Evolutionary conservation across 352 stramenopile species (phyloP).

Genomic region (Bremia lactucae): DNA sequence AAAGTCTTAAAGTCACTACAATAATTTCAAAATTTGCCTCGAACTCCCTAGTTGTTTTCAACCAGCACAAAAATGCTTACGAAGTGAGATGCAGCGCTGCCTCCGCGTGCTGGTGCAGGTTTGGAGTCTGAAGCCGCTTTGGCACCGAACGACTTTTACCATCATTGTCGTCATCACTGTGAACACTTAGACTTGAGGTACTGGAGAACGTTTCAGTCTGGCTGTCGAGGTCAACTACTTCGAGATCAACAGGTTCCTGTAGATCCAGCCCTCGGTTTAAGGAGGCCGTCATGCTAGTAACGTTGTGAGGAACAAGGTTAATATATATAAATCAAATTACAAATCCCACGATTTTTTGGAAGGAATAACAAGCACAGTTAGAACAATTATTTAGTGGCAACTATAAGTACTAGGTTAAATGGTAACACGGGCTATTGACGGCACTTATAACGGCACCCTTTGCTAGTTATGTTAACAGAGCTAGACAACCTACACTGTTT

Average conservation of each 20-base stretch:
- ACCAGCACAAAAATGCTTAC: constrained; percentile 3
- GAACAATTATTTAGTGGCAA: no score
- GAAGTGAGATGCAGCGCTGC: constrained; percentile 32
- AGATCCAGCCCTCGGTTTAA: constrained; percentile 4
- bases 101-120: constrained; percentile 14
- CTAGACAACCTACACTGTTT: no score
- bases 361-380: no score
- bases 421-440: no score
- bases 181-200: constrained; percentile 19
- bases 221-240: constrained; percentile 21
- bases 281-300: constrained; percentile 10
- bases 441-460: no score
- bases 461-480: no score
- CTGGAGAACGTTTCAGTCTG: constrained; percentile 18
- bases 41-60: no score
- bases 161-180: not conserved
- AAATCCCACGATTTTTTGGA: no score
- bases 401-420: no score
- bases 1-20: constrained; percentile 50
- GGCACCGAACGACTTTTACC: not conserved
- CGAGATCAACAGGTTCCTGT: constrained; percentile 18
- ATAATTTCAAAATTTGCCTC: not conserved
- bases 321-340: no score
- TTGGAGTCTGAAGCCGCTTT: constrained; percentile 14
- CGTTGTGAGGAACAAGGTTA: no score